These are phyloP conservation scores for Neurospora terricola DNA, from an alignment of 495 filamentous ascomycete species.

Conservation along the genomic window DNA sequence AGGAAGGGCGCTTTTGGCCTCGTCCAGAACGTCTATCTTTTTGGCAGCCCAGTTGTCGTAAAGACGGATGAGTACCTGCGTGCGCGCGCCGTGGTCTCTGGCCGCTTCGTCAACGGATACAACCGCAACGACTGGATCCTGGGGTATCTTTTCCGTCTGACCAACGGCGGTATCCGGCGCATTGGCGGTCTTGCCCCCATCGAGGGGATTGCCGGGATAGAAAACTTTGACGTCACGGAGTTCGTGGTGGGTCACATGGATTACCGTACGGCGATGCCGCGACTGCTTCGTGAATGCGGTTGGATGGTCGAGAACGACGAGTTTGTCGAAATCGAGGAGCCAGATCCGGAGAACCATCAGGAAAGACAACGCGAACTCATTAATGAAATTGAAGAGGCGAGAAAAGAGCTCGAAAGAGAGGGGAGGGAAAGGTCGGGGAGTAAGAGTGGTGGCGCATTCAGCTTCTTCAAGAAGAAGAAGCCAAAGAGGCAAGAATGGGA, in stretches of 20 bases:
- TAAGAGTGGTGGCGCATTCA: slow-evolving; percentile 43
- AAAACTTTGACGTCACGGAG: slow-evolving; percentile 83
- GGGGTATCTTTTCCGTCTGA: slow-evolving; percentile 93
- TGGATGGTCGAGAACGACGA: slow-evolving; percentile 89
- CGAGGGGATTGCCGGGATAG: slow-evolving; percentile 65
- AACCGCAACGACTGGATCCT: slow-evolving; percentile 95
- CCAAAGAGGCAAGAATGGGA: slow-evolving; percentile 86
- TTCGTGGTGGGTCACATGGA: slow-evolving; percentile 93
- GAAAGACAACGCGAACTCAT: slow-evolving; percentile 88
- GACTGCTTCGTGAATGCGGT: slow-evolving; percentile 65
- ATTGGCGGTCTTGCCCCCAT: slow-evolving; percentile 83
- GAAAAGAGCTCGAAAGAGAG: slow-evolving; percentile 68
- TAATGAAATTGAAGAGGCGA: slow-evolving; percentile 89
- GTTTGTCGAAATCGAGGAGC: slow-evolving; percentile 94
- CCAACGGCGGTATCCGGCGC: slow-evolving; percentile 81
- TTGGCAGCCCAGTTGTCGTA: slow-evolving; percentile 84
- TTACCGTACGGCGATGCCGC: slow-evolving; percentile 86
- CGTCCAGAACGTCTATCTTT: slow-evolving; percentile 91
- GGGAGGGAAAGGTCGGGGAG: slow-evolving; percentile 19
- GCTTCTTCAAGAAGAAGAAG: slow-evolving; percentile 66
- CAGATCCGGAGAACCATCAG: slow-evolving; percentile 86
- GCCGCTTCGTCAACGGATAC: slow-evolving; percentile 91
- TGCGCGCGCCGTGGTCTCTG: slow-evolving; percentile 71
- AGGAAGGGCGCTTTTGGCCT: slow-evolving; percentile 81
- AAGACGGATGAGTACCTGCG: slow-evolving; percentile 85